A percentile compares a stretch with the other conserved stretches of the same genome.
These are phyloP conservation scores for Dispira simplex DNA, from an alignment of 192 early-diverging fungal genomes.

Conservation along the genomic window DNA sequence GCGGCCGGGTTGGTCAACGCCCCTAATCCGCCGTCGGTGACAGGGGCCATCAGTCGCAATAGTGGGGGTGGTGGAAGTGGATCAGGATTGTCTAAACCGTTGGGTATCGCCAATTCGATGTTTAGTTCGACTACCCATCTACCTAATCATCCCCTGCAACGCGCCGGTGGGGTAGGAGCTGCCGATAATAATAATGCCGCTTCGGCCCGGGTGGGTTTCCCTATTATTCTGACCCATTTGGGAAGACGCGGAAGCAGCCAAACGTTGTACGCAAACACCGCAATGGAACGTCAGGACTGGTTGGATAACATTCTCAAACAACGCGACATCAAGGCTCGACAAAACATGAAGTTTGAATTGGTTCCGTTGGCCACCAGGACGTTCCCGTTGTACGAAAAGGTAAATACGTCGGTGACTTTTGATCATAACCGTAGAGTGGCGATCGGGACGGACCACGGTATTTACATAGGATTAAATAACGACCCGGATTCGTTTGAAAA, in stretches of 20 bases:
- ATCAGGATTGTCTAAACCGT: background rate
- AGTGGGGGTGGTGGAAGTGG: background rate
- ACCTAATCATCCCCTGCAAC: slow-evolving; percentile 6
- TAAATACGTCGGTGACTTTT: slow-evolving; percentile 31
- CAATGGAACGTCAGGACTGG: slow-evolving; percentile 68
- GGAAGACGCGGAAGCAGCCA: slow-evolving; percentile 52
- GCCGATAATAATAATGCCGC: slow-evolving; percentile 21
- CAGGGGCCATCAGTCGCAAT: no score
- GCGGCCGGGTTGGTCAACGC: background rate
- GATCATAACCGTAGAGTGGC: slow-evolving; percentile 49
- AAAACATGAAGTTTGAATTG: slow-evolving; percentile 24
- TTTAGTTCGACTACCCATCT: slow-evolving; percentile 3
- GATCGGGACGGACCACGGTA: slow-evolving; percentile 72
- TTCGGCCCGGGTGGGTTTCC: slow-evolving; percentile 42
- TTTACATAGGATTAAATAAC: slow-evolving; percentile 56
- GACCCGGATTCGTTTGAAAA: slow-evolving; percentile 29
- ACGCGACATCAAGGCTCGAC: slow-evolving; percentile 1
- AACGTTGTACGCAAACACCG: slow-evolving; percentile 59
- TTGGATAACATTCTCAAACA: slow-evolving; percentile 45
- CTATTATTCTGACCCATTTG: slow-evolving; percentile 59
- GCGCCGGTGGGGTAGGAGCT: slow-evolving; percentile 11
- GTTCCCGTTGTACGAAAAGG: slow-evolving; percentile 27
- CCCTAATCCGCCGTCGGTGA: no score
- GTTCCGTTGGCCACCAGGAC: slow-evolving; percentile 21
- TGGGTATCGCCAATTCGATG: background rate